Evolutionary conservation across 2,329 filamentous ascomycete genomes (phyloP).

Genomic region (Triangularia setosa): DNA sequence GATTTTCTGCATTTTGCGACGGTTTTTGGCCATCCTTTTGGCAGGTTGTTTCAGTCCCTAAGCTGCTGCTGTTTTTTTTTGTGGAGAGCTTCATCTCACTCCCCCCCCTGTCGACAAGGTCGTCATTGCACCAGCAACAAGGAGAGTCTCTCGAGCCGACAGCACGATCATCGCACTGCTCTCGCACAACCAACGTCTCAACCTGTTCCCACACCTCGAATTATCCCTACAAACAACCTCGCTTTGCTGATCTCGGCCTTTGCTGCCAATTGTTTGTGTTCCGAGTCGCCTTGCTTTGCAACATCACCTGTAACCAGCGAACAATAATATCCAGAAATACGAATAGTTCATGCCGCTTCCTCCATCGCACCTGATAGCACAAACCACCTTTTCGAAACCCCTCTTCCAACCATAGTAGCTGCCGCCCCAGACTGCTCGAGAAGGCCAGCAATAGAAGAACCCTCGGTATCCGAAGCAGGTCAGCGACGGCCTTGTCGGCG

Average conservation of each 20-base stretch:
- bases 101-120: neutral
- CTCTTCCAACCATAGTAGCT: neutral
- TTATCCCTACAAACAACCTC: neutral
- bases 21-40: neutral
- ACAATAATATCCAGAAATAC: neutral
- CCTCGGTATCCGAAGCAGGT: neutral
- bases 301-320: neutral
- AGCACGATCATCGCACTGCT: neutral
- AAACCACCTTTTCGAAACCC: neutral
- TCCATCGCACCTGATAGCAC: neutral
- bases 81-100: neutral
- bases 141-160: neutral
- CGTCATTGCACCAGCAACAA: neutral
- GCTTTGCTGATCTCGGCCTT: neutral
- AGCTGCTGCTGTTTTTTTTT: neutral
- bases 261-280: neutral
- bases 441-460: neutral
- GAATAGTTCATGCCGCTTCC: slow-evolving; percentile 12
- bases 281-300: too few relatives aligned
- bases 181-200: slow-evolving; percentile 6
- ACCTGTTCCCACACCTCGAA: neutral
- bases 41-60: neutral
- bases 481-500: slow-evolving; percentile 19
- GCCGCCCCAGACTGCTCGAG: neutral
- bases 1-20: neutral